Conservation (phyloP, 352 stramenopile species). For the Phytopythium helicoides region DNA sequence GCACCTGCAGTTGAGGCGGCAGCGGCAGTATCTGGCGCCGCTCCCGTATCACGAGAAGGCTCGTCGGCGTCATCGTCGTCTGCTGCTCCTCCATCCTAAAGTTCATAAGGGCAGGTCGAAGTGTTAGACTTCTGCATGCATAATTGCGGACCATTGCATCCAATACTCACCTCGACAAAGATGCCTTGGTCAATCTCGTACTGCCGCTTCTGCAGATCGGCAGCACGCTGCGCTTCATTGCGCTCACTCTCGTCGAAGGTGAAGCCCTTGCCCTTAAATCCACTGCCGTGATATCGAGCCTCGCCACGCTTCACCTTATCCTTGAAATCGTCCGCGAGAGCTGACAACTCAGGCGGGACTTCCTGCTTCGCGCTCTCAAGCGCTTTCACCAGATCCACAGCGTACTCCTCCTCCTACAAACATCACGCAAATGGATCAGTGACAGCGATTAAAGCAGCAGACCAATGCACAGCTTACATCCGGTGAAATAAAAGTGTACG, state of each 20-base stretch:
- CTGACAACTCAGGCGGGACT: slow-evolving; percentile 82
- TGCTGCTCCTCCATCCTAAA: slow-evolving; percentile 41
- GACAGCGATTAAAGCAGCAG: slow-evolving; percentile 3
- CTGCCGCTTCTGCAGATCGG: slow-evolving; percentile 89
- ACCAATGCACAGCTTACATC: slow-evolving; percentile 52
- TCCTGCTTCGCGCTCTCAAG: slow-evolving; percentile 87
- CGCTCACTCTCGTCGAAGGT: slow-evolving; percentile 98
- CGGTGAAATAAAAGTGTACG: slow-evolving; percentile 99
- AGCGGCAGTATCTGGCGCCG: slow-evolving; percentile 13
- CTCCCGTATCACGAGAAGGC: slow-evolving; percentile 18
- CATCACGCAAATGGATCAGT: slow-evolving; percentile 10
- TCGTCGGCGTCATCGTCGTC: slow-evolving; percentile 64
- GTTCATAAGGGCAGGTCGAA: slow-evolving; percentile 4
- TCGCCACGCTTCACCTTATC: slow-evolving; percentile 95
- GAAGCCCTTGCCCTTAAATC: slow-evolving; percentile 98
- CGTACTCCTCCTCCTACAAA: slow-evolving; percentile 95
- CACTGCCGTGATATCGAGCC: slow-evolving; percentile 94
- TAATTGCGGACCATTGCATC: not conserved
- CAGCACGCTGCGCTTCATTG: slow-evolving; percentile 94
- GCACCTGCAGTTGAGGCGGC: slow-evolving; percentile 8
- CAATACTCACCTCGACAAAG: slow-evolving; percentile 51
- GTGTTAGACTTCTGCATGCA: slow-evolving; percentile 5
- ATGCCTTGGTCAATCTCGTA: slow-evolving; percentile 88
- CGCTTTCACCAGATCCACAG: slow-evolving; percentile 96
- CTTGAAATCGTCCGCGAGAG: slow-evolving; percentile 95